These are phyloP conservation scores for Alternaria postmessia DNA, from an alignment of 2,329 filamentous ascomycete species.

Conservation along the genomic window DNA sequence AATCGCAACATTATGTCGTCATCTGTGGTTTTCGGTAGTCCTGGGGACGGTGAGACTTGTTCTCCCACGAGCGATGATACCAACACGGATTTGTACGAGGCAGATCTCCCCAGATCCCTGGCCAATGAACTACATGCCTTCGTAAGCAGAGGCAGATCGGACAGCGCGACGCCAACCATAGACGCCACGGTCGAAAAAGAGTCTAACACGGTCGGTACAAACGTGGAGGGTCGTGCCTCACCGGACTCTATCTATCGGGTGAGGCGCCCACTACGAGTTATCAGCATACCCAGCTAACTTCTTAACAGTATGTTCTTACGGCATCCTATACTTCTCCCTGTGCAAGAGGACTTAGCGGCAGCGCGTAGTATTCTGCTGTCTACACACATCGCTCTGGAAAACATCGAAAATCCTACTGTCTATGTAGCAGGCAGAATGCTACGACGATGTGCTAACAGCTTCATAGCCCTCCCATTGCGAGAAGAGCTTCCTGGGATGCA, in stretches of 20 bases:
- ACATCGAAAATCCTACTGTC: neutral
- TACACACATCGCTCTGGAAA: neutral
- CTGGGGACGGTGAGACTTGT: neutral
- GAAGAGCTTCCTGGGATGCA: slow-evolving; percentile 1
- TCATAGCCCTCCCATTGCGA: neutral
- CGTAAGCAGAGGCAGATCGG: neutral
- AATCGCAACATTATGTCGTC: neutral
- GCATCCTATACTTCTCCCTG: neutral
- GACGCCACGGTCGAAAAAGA: neutral
- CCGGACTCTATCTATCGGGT: neutral
- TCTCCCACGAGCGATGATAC: neutral
- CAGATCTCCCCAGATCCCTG: neutral
- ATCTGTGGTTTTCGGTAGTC: neutral
- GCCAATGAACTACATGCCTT: neutral
- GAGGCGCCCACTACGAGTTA: neutral
- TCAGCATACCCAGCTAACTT: neutral
- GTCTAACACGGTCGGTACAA: neutral
- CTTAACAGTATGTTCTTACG: neutral
- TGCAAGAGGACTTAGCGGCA: neutral
- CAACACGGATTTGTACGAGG: neutral
- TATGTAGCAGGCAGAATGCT: neutral
- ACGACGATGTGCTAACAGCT: neutral
- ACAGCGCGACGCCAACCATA: neutral
- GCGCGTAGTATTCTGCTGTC: neutral
- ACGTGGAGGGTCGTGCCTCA: neutral